Base-by-base conservation (phyloP, 2,329 filamentous ascomycete species). In the Trichoderma koningii region DNA sequence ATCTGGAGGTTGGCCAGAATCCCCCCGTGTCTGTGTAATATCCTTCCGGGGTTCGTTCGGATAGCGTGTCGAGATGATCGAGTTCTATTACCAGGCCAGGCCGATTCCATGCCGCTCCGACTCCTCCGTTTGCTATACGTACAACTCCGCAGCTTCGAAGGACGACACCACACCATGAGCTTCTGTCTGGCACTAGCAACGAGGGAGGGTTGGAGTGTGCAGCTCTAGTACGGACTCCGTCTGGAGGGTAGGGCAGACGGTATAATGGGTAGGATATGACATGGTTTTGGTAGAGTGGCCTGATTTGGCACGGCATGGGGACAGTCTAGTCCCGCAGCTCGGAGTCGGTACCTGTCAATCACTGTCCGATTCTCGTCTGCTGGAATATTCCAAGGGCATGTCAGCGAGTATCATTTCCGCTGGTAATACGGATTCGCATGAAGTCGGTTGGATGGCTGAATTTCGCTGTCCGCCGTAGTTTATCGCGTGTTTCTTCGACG, bases 301-400 rank as follows among this genome's bases (percentile, higher is more conserved):
- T 41, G 41, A 19, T 52, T 30, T 52, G 41, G 41, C 41, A n/a
- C 41, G 41, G 41, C 14, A 34, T 34, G 26, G 50, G 28, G 26
- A 17, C 50, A n/a, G 30, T 30, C 17, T 19, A 45, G 42, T 19
- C 42, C 42, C 19, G 14, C 12, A 15, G 47, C 21, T 19, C 5
- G 15, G 4, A n/a, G 30, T 12, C 30, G 51, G 55, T 59, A 21
- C 55, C 55, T 59, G 55, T 50, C 44, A 15, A 59, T 59, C 44
- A 59, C 42, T 45, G 7, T 19, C n/a, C 9, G 7, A 17, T 28
- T 30, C 10, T 26, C 12, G 15, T 51, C 26, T 26, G 34, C 48
- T 28, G 48, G 17, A 28, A 51, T n/a, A 30, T 28, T 28, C 48
- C 23, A 51, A 28, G 15, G 48, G 34, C 30, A 30, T 1, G 7